Evolutionary conservation across 768 basidiomycete genomes (phyloP), one percentile per base, ranked within the genome.

Genomic region (Boletales sp.): DNA sequence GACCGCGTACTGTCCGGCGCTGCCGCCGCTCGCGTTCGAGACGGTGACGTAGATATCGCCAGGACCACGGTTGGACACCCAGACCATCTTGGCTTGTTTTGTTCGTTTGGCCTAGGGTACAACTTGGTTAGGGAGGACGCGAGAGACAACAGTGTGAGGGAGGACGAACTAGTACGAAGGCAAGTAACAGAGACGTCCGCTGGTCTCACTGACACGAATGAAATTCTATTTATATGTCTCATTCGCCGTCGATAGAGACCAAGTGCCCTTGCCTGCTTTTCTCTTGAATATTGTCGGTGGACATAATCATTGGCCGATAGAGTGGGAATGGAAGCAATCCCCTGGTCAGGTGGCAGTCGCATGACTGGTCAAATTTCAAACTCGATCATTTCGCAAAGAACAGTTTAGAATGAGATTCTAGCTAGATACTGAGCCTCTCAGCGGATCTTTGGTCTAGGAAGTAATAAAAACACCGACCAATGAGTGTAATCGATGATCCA

Each of bases 61-160:
- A 14, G 1, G 6, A 2, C 24, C 17, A 9, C 48, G 55, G 18
- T 57, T 59, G 31, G 58, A 56, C 6, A 60, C 45, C 58, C 58
- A 60, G 27, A 59, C 54, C 57, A 56, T 59, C 10, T 27, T 41
- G n/a, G 8, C 15, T 15, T 34, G 34, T 14, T 7, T 34, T 27
- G 24, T 27, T 7, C 24, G 24, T 27, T 27, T 27, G 24, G 24
- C 24, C 24, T 27, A 27, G 24, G 24, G 6, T 27, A 27, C 24
- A 27, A 27, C 24, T 27, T 5, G 24, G 7, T 27, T 6, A 27
- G 11, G 15, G 34, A 14, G 1, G 34, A 3, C 15, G 19, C 18
- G 13, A 11, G 38, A n/a, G 42, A 15, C 21, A 53, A 50, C 15
- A 1, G 31, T 18, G 30, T 41, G 27, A 37, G 35, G 17, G 31